Evolutionary conservation across 345 rosid species (phyloP).

Genomic region (Pistacia vera): DNA sequence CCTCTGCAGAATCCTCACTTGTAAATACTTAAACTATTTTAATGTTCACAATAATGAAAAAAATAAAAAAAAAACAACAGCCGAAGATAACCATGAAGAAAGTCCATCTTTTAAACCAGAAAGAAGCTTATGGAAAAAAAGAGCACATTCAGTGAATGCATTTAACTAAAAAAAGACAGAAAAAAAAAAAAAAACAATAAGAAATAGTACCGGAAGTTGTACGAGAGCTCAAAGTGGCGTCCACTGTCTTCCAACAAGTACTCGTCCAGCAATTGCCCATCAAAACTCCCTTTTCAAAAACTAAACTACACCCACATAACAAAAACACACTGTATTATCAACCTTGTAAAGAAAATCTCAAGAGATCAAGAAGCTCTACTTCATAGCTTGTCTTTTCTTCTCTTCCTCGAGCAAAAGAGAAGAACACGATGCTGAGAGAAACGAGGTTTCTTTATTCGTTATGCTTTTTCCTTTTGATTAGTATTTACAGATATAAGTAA

Average conservation of each 20-base stretch:
- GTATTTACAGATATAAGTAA: neutral
- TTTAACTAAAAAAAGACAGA: neutral
- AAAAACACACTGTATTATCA: neutral
- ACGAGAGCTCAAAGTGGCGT: slow-evolving; percentile 15
- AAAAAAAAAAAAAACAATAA: neutral
- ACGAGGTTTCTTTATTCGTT: neutral
- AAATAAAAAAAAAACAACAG: neutral
- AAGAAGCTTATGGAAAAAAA: neutral
- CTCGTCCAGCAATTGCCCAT: slow-evolving; percentile 36
- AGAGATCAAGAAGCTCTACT: neutral
- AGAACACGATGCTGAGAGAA: neutral
- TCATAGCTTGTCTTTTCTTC: neutral
- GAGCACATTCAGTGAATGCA: neutral
- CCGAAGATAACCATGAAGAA: neutral
- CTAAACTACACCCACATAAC: neutral
- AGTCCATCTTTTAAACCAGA: slow-evolving; percentile 4
- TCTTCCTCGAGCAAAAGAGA: neutral
- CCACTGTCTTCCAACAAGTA: slow-evolving; percentile 12
- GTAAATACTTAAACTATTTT: neutral
- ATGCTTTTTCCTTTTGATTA: too few species aligned
- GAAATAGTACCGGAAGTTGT: slow-evolving; percentile 21
- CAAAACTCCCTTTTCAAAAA: neutral
- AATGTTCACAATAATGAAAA: neutral
- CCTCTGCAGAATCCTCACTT: neutral
- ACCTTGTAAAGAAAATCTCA: neutral